Base-by-base conservation (phyloP, 2,329 filamentous ascomycete genomes). In the Chrysoporthe deuterocubensis region DNA sequence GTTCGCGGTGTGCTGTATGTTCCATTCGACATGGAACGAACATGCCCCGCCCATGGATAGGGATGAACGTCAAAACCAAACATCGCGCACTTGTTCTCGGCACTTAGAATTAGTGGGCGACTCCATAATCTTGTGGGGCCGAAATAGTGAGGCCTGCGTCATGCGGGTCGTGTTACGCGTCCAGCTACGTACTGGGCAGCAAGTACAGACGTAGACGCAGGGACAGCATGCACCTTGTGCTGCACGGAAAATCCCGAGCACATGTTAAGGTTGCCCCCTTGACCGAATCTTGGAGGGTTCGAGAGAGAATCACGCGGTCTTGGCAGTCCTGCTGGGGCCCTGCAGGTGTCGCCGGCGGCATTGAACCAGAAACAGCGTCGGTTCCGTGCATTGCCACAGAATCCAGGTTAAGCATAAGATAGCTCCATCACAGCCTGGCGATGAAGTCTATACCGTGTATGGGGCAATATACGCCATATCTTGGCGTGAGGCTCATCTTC, bases 91-190 rank as follows among this genome's bases (percentile, higher is more conserved):
- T 58, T 42, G 21, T 18, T 11, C 8, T 42, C 56, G 56, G 56
- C 34, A 37, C 56, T 2, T 42, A 58, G 37, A 58, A 58, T n/a
- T 58, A 58, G 50, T 57, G 54, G 54, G n/a, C 34, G 18, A 26
- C 34, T 57, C 54, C 57, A 60, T 26, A 14, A 43, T 43, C 2
- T n/a, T 42, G 26, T 42, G n/a, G 57, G 11, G n/a, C 40, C n/a
- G 40, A 26, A 21, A 43, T 26, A 13, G 13, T 8, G n/a, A 44
- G 40, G 50, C 50, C 37, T 26, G 42, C 57, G 57, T 32, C 57
- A 60, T 44, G 57, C 40, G 37, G 57, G 57, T 18, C 57, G 42
- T 18, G n/a, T 21, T 60, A 60, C 57, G 57, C 57, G 57, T 60
- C 21, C 16, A 13, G n/a, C 37, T 44, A 60, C 57, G 57, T 60